phyloP scores from a whole-genome alignment of 116 monocot genomes.

The Phalaenopsis hybrid region DNA sequence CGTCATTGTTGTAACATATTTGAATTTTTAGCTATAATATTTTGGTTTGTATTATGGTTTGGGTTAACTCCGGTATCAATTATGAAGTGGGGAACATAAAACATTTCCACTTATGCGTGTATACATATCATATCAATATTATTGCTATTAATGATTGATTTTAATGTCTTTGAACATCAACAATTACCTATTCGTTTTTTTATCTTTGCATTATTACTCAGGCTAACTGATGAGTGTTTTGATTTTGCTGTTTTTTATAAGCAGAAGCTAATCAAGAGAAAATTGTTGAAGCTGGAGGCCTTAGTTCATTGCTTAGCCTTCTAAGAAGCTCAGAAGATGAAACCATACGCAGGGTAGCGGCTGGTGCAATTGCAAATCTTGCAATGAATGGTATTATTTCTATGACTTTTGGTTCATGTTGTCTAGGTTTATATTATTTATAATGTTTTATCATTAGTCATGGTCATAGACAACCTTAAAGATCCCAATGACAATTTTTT shows the following conservation, averaged over 20 bases:
- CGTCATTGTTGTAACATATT: no score
- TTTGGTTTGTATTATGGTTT: no score
- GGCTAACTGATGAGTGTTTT: neutral
- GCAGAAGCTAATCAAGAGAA: constrained; percentile 96
- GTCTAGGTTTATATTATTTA: neutral
- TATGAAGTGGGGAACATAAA: neutral
- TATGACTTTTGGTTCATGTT: neutral
- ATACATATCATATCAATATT: neutral
- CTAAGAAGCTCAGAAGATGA: constrained; percentile 87
- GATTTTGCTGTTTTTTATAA: constrained; percentile 1
- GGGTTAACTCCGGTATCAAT: no score
- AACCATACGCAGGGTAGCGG: constrained; percentile 86
- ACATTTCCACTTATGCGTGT: neutral
- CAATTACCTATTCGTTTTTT: neutral
- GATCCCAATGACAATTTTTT: neutral
- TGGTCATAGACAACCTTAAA: neutral
- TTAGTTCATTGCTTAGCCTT: constrained; percentile 78
- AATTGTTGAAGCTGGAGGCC: constrained; percentile 94
- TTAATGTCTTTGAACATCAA: neutral
- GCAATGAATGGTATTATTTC: constrained; percentile 89
- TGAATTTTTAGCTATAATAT: no score
- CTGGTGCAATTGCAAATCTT: constrained; percentile 96
- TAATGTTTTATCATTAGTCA: neutral
- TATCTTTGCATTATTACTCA: neutral
- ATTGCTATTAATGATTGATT: neutral